phyloP scores from a whole-genome alignment of 2,329 filamentous ascomycete species.

The Cladosporium sp. region DNA sequence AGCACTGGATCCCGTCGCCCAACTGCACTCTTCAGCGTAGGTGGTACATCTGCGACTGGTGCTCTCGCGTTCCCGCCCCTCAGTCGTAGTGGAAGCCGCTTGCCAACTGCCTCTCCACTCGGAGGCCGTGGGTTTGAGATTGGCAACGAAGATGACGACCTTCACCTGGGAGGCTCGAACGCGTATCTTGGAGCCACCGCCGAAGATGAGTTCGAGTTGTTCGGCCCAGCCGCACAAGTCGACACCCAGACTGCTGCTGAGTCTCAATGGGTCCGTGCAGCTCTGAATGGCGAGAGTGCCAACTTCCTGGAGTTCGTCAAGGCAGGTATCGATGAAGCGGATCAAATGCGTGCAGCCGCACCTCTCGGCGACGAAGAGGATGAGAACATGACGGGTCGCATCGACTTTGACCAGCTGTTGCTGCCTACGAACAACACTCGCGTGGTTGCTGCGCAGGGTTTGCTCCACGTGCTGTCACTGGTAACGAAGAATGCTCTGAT shows the following conservation, averaged over 20 bases:
- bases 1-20: constrained; percentile 43
- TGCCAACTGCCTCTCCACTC: constrained; percentile 63
- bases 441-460: constrained; percentile 70
- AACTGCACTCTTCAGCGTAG: constrained; percentile 40
- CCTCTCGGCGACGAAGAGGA: constrained; percentile 34
- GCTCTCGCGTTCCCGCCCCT: constrained; percentile 24
- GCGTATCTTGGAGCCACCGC: constrained; percentile 24
- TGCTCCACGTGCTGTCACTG: constrained; percentile 71
- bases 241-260: constrained; percentile 52
- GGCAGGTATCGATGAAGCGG: constrained; percentile 43
- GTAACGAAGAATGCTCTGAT: constrained; percentile 50
- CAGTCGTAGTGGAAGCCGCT: constrained; percentile 52
- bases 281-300: constrained; percentile 58
- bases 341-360: constrained; percentile 27
- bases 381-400: constrained; percentile 34
- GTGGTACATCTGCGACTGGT: constrained; percentile 34
- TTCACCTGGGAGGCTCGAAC: constrained; percentile 22
- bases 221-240: constrained; percentile 45
- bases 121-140: constrained; percentile 45
- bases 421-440: constrained; percentile 55
- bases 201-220: constrained; percentile 47
- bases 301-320: constrained; percentile 65
- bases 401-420: constrained; percentile 71
- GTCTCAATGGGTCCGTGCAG: constrained; percentile 52
- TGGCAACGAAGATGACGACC: constrained; percentile 27